Evolutionary conservation across 78 protist genomes (phyloP).

Genomic region (Creolimax fragrantissima): DNA sequence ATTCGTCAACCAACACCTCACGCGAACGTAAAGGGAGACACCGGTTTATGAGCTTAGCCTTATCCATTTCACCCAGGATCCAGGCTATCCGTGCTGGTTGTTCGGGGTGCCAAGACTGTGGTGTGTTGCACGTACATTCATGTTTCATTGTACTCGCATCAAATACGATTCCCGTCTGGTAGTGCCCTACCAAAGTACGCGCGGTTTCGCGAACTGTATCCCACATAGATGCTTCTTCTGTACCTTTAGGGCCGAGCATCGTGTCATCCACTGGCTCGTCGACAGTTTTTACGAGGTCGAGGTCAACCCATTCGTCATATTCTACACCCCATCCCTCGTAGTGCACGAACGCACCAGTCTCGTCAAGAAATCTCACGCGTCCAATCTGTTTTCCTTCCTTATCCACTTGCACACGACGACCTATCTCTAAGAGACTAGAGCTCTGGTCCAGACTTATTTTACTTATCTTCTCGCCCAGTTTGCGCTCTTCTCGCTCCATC

Average conservation of each 20-base stretch:
- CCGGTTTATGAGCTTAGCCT: neutral
- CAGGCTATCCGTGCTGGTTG: slow-evolving; percentile 14
- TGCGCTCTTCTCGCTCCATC: neutral
- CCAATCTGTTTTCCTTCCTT: neutral
- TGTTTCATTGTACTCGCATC: neutral
- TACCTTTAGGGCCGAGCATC: neutral
- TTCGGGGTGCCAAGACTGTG: slow-evolving; percentile 17
- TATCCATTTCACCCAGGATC: neutral
- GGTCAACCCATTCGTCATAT: slow-evolving; percentile 1
- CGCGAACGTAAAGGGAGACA: neutral
- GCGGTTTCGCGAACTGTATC: neutral
- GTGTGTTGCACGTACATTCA: neutral
- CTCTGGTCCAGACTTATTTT: neutral
- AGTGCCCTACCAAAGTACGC: neutral
- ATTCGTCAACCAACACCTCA: neutral
- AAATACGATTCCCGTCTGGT: neutral
- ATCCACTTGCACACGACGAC: neutral
- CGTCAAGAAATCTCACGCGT: neutral
- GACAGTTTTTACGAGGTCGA: neutral
- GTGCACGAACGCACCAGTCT: slow-evolving; percentile 10
- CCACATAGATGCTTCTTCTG: neutral
- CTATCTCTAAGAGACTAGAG: neutral
- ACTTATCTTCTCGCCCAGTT: neutral
- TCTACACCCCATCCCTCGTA: slow-evolving; percentile 23
- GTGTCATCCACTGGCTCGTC: neutral